phyloP scores from a whole-genome alignment of 1,284 basidiomycete species.

The Pseudozyma sp. region DNA sequence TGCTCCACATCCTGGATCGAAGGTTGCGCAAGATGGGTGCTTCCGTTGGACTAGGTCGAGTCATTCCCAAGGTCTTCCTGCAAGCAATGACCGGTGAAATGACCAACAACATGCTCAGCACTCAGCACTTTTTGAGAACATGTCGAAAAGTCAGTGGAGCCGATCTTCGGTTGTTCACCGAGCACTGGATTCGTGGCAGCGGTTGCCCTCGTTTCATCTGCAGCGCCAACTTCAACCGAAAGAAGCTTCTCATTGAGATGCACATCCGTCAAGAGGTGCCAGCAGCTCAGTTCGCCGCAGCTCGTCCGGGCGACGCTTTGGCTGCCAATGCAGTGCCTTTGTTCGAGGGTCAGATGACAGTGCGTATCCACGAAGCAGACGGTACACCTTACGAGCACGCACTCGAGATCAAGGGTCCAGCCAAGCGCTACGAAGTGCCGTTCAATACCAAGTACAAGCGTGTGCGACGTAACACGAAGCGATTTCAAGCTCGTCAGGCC shows the following conservation, averaged over 20 bases:
- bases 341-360: conserved; percentile 87
- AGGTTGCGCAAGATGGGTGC: conserved; percentile 94
- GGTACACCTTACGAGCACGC: conserved; percentile 99
- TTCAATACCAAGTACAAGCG: conserved; percentile 99
- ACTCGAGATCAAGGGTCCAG: conserved; percentile 85
- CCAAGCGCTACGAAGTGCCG: conserved; percentile 94
- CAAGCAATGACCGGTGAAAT: conserved; percentile 93
- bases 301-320: conserved; percentile 61
- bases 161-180: conserved; percentile 88
- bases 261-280: conserved; percentile 89
- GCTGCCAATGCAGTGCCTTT: conserved; percentile 70
- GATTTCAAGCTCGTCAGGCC: conserved; percentile 91
- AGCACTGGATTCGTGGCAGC: conserved; percentile 98
- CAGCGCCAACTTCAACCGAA: conserved; percentile 91
- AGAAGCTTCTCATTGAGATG: conserved; percentile 97
- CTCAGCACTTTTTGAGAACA: conserved; percentile 87
- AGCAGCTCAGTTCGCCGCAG: conserved; percentile 72
- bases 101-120: conserved; percentile 81
- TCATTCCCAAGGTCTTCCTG: conserved; percentile 93
- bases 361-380: conserved; percentile 98
- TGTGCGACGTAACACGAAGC: conserved; percentile 90
- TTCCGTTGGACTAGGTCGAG: conserved; percentile 90
- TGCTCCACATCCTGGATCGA: conserved; percentile 94
- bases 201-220: conserved; percentile 93
- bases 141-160: conserved; percentile 87